Evolutionary conservation across 768 basidiomycete species (phyloP).

Genomic region (Rubroboletus pulcherrimus): DNA sequence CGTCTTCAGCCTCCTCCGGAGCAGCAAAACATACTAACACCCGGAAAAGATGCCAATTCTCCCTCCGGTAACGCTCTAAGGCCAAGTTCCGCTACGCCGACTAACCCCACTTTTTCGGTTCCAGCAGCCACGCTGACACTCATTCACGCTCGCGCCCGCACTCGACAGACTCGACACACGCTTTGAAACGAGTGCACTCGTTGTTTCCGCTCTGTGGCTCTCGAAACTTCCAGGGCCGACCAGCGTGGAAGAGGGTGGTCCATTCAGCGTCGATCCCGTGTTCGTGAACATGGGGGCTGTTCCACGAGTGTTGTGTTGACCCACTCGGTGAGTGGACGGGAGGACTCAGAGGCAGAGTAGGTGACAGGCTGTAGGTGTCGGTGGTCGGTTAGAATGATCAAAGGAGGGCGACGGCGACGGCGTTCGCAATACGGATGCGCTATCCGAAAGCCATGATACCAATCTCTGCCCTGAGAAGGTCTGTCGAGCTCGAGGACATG

Average conservation of each 20-base stretch:
- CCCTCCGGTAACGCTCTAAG: too few relatives aligned
- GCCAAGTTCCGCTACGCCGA: too few relatives aligned
- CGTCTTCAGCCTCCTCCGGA: conserved; percentile 31
- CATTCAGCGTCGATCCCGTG: conserved; percentile 29
- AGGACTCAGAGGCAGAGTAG: conserved; percentile 30
- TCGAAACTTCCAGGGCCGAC: conserved; percentile 29
- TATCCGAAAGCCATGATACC: conserved; percentile 61
- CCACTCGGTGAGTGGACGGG: conserved; percentile 34
- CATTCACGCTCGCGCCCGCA: conserved; percentile 20
- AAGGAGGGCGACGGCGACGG: conserved; percentile 71
- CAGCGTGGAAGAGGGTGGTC: conserved; percentile 21
- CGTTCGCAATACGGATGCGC: conserved; percentile 89
- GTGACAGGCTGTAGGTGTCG: conserved; percentile 31
- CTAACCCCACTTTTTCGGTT: too few relatives aligned
- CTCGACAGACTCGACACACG: too few relatives aligned
- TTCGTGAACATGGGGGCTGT: conserved; percentile 35
- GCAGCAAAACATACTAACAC: conserved; percentile 51
- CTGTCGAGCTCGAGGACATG: conserved; percentile 94
- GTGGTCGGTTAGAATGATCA: conserved; percentile 52
- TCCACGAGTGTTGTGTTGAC: conserved; percentile 43
- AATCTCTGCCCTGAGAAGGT: conserved; percentile 77
- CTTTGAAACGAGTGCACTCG: conserved; percentile 10
- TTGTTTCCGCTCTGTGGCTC: conserved; percentile 28
- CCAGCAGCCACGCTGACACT: neutral
- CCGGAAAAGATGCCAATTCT: conserved; percentile 55